A percentile compares a stretch with the other conserved stretches of the same genome.
Evolutionary conservation across 306 rosid genomes (phyloP).

Genomic region (Alnus glutinosa): DNA sequence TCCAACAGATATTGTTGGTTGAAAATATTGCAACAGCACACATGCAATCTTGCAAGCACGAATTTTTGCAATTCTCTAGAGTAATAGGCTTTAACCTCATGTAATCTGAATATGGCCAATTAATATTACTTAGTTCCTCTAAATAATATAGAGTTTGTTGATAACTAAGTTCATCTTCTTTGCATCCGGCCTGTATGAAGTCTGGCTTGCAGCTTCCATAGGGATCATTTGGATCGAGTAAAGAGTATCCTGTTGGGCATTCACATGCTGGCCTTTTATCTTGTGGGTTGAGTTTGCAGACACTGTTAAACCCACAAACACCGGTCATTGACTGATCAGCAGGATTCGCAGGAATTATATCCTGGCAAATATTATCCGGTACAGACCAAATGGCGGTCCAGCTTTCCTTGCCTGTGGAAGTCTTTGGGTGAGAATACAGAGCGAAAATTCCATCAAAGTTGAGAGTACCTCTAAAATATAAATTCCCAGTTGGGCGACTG

Average conservation of each 20-base stretch:
- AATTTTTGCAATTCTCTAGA: slow-evolving; percentile 24
- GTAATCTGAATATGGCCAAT: slow-evolving; percentile 39
- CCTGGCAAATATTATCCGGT: slow-evolving; percentile 17
- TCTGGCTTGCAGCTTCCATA: slow-evolving; percentile 30
- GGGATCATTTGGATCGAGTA: slow-evolving; percentile 23
- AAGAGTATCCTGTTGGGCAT: slow-evolving; percentile 33
- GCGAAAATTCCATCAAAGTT: slow-evolving; percentile 38
- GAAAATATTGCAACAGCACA: slow-evolving; percentile 36
- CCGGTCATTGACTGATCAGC: not conserved
- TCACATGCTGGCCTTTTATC: slow-evolving; percentile 31
- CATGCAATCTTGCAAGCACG: slow-evolving; percentile 38
- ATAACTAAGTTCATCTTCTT: slow-evolving; percentile 13
- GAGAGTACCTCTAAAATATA: slow-evolving; percentile 38
- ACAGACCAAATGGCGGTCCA: slow-evolving; percentile 3
- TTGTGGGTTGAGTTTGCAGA: slow-evolving; percentile 22
- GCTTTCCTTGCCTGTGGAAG: not conserved
- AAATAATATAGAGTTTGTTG: slow-evolving; percentile 8
- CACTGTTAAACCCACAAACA: slow-evolving; percentile 40
- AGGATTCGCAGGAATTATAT: rapidly evolving
- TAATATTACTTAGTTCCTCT: slow-evolving; percentile 15
- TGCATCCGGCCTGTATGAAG: slow-evolving; percentile 27
- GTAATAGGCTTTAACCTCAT: slow-evolving; percentile 2
- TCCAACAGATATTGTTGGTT: slow-evolving; percentile 25
- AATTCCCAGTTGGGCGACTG: not conserved
- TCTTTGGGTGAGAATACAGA: slow-evolving; percentile 30